Evolutionary conservation across 1,284 basidiomycete species (phyloP).

Genomic region (Cronartium quercuum): DNA sequence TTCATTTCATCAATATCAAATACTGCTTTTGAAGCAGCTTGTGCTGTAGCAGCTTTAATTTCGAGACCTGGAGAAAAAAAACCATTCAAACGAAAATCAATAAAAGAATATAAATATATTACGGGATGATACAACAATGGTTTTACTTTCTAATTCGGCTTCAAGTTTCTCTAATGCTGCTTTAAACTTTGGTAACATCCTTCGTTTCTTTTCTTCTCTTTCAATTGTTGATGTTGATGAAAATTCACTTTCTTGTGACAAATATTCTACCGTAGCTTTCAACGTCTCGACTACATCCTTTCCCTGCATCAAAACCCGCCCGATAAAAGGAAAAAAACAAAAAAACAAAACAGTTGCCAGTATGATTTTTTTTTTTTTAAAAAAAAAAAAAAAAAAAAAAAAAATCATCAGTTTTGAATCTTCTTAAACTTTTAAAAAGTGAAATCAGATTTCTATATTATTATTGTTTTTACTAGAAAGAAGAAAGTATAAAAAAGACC

Average conservation of each 20-base stretch:
- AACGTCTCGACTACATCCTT: constrained; percentile 31
- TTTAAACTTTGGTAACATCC: constrained; percentile 22
- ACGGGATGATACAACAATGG: not conserved
- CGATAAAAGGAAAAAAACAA: not conserved
- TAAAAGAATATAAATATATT: not conserved
- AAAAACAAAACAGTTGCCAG: not conserved
- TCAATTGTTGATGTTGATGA: not conserved
- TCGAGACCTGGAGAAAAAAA: constrained; percentile 10
- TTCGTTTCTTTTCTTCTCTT: constrained; percentile 23
- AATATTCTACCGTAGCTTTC: constrained; percentile 34
- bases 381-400: not conserved
- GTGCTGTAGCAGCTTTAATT: constrained; percentile 20
- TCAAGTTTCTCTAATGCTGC: constrained; percentile 13
- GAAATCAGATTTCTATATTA: not conserved
- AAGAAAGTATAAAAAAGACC: not conserved
- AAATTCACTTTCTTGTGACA: constrained; percentile 21
- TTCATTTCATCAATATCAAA: constrained; percentile 37
- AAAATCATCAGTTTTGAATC: not conserved
- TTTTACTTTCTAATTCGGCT: constrained; percentile 31
- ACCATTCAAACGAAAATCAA: not conserved
- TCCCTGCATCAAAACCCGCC: constrained; percentile 2
- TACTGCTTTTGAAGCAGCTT: constrained; percentile 30
- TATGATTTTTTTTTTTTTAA: not conserved
- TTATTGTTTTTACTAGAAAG: not conserved
- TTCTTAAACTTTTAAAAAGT: not conserved